Evolutionary conservation across 2,329 filamentous ascomycete species (phyloP).

Genomic region (Rhynchosporium graminicola): DNA sequence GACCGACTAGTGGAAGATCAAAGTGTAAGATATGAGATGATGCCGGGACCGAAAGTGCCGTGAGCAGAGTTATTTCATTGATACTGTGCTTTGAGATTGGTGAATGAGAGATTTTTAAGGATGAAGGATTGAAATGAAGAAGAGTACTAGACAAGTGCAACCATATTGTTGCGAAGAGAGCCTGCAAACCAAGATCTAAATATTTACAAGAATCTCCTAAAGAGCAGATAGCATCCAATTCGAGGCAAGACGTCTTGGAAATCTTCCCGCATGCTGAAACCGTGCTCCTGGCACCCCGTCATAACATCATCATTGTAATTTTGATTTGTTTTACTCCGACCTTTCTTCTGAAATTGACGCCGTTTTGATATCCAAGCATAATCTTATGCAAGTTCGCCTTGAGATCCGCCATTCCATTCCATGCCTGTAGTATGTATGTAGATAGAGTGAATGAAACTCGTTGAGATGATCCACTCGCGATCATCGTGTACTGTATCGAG

Average conservation of each 20-base stretch:
- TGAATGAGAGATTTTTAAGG: no score
- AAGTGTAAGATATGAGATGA: no score
- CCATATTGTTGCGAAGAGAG: no score
- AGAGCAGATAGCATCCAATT: slow-evolving; percentile 2
- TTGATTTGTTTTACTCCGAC: not conserved
- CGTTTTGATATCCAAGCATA: slow-evolving; percentile 20
- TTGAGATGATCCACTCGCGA: slow-evolving; percentile 34
- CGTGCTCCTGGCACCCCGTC: slow-evolving; percentile 28
- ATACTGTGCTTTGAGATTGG: no score
- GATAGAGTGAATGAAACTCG: slow-evolving; percentile 34
- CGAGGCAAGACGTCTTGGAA: not conserved
- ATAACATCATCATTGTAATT: slow-evolving; percentile 21
- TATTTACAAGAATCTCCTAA: slow-evolving; percentile 33
- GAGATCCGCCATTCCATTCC: not conserved
- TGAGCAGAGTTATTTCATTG: no score
- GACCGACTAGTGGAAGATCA: no score
- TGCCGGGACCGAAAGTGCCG: no score
- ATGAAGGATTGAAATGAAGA: no score
- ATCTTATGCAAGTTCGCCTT: not conserved
- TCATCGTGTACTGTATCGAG: slow-evolving; percentile 13
- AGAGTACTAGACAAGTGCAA: no score
- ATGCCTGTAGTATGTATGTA: slow-evolving; percentile 16
- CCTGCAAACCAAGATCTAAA: slow-evolving; percentile 29
- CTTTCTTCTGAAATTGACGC: not conserved
- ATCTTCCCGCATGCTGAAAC: not conserved